phyloP scores from a whole-genome alignment of 345 rosid genomes.

The Gossypium anomalum region DNA sequence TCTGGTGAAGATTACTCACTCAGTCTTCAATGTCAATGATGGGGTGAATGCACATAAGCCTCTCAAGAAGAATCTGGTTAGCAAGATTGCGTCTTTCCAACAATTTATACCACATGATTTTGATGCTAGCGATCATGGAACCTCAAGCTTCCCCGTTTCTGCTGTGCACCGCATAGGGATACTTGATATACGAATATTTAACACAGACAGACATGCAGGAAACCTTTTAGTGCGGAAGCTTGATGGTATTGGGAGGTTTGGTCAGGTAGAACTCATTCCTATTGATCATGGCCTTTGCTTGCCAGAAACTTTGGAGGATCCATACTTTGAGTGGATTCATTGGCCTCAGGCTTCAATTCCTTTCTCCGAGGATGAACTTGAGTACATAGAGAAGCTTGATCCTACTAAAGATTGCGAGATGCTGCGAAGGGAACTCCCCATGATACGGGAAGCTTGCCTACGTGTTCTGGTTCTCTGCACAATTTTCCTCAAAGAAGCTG shows the following conservation, averaged over 20 bases:
- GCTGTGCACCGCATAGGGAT: slow-evolving; percentile 91
- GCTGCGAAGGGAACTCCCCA: slow-evolving; percentile 79
- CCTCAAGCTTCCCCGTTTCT: slow-evolving; percentile 91
- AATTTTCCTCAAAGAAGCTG: slow-evolving; percentile 86
- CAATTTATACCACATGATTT: slow-evolving; percentile 89
- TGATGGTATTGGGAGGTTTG: slow-evolving; percentile 65
- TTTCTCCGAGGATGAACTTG: slow-evolving; percentile 94
- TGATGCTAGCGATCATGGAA: slow-evolving; percentile 74
- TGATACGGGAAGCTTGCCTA: slow-evolving; percentile 92
- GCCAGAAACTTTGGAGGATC: slow-evolving; percentile 95
- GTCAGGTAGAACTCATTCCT: slow-evolving; percentile 85
- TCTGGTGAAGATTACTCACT: slow-evolving; percentile 90
- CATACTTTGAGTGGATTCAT: slow-evolving; percentile 99
- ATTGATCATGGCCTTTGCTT: slow-evolving; percentile 98
- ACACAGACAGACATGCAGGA: slow-evolving; percentile 98
- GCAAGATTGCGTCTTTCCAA: slow-evolving; percentile 96
- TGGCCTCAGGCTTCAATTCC: slow-evolving; percentile 99
- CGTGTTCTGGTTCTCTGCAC: slow-evolving; percentile 78
- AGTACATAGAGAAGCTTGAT: slow-evolving; percentile 64
- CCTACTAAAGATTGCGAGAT: slow-evolving; percentile 63
- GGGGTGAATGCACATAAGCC: slow-evolving; percentile 67
- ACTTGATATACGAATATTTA: slow-evolving; percentile 77
- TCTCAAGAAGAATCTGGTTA: slow-evolving; percentile 59
- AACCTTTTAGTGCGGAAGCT: slow-evolving; percentile 87
- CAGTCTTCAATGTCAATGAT: slow-evolving; percentile 78